These are phyloP conservation scores for Acer negundo DNA, from an alignment of 345 rosid genomes.

Conservation along the genomic window DNA sequence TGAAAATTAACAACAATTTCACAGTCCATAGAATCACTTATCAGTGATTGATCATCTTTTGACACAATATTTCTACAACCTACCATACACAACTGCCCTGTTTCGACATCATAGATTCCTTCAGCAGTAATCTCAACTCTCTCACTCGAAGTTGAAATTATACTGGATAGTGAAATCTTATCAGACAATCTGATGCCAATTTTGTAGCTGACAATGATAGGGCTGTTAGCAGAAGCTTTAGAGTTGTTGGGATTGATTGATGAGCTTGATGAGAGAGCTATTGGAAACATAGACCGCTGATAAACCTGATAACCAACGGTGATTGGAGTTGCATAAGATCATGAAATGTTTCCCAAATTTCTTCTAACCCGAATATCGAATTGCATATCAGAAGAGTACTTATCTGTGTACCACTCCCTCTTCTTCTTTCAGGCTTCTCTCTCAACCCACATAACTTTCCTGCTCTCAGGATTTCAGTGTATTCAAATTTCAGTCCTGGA, in stretches of 20 bases:
- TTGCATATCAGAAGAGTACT: conserved; percentile 35
- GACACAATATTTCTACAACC: conserved; percentile 37
- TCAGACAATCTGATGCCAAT: conserved; percentile 19
- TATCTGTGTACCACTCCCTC: conserved; percentile 31
- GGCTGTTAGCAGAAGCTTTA: neutral
- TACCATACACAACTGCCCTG: conserved; percentile 50
- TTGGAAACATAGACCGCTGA: neutral
- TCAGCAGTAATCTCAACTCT: conserved; percentile 41
- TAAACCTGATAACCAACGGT: conserved; percentile 38
- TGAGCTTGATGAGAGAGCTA: neutral
- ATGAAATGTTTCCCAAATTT: conserved; percentile 23
- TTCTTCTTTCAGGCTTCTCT: conserved; percentile 15
- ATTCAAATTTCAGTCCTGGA: conserved; percentile 37
- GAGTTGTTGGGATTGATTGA: neutral
- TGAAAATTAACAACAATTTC: conserved; percentile 36
- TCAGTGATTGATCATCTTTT: neutral
- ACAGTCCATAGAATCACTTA: conserved; percentile 34
- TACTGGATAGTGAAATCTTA: neutral
- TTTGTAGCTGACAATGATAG: conserved; percentile 38
- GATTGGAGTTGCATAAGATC: conserved; percentile 36
- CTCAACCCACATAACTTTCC: conserved; percentile 26
- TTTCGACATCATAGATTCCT: conserved; percentile 41
- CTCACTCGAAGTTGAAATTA: neutral
- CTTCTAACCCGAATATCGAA: conserved; percentile 29
- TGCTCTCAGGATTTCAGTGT: conserved; percentile 38